Base-by-base conservation (phyloP, 2,329 filamentous ascomycete species). In the Monilinia laxa region DNA sequence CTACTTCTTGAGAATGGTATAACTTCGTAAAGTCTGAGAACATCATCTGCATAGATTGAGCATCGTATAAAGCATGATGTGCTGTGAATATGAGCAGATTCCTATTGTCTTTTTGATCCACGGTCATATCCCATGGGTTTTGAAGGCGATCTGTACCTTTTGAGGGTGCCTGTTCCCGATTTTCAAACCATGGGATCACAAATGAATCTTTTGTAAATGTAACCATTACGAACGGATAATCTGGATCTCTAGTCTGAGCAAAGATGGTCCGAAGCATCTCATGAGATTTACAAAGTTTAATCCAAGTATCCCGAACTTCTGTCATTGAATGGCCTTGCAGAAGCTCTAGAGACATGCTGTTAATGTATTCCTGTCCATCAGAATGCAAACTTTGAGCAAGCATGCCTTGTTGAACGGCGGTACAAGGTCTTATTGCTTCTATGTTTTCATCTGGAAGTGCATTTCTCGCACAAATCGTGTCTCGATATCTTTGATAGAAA, bases 21-120 rank as follows among this genome's bases (percentile, higher is more conserved):
- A 76, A 73, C 47, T 71, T 73, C 2, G 77, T 73, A 16, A 96
- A 80, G 71, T 90, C 85, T 0, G 80, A 74, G 2, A 97, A 77
- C 0, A 97, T 82, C 0, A 81, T 74, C 4, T 85, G 80, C 14
- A 97, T 79, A 11, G 92, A 93, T 52, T 86, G 82, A 0, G 92
- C 93, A 79, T 97, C 93, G 71, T 96, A 97, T 0, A 97, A 80
- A 0, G 91, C 90, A 78, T 97, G 93, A 70, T 96, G 90, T 3
- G 71, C 74, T 25, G 67, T 74, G 28, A 77, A 72, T 54, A 60
- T 69, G 1, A 77, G 63, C 6, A 70, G n/a, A 1, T 28, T 64
- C 23, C 53, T 67, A 2, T 65, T 64, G 7, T 66, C 53, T 1
- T 71, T 28, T 20, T 67, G 16, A 1, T 23, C 16, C 16, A 74